phyloP scores from a whole-genome alignment of 176 grass and related monocot species.

The Paspalum notatum region DNA sequence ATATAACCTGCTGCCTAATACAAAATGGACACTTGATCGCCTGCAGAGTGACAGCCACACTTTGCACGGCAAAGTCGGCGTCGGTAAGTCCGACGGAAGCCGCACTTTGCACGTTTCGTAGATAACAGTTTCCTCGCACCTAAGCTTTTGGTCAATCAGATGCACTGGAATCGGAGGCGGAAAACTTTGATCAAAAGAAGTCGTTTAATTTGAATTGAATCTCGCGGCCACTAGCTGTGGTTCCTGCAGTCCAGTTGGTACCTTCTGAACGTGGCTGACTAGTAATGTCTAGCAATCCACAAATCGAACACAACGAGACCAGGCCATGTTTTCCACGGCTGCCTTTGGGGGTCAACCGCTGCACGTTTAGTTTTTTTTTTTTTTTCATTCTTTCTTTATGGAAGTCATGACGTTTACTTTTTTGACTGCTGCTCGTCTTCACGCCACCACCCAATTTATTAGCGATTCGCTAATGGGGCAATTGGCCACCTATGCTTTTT shows the following conservation, averaged over 20 bases:
- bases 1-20: background rate
- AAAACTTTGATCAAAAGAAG: background rate
- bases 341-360: background rate
- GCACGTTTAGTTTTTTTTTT: background rate
- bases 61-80: conserved; percentile 8
- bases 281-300: background rate
- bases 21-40: background rate
- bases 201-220: background rate
- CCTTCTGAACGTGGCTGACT: background rate
- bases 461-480: background rate
- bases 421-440: background rate
- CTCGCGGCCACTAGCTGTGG: background rate
- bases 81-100: background rate
- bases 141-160: background rate
- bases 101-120: background rate
- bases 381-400: background rate
- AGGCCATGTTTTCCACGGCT: background rate
- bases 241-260: background rate
- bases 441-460: background rate
- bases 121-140: too few relatives aligned
- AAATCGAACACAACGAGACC: background rate
- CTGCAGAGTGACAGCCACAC: background rate
- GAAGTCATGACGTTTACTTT: background rate
- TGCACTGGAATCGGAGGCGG: background rate
- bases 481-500: background rate